Evolutionary conservation across 2,329 filamentous ascomycete genomes (phyloP), one percentile per base, ranked within the genome.

Genomic region (Aureobasidium vineae): DNA sequence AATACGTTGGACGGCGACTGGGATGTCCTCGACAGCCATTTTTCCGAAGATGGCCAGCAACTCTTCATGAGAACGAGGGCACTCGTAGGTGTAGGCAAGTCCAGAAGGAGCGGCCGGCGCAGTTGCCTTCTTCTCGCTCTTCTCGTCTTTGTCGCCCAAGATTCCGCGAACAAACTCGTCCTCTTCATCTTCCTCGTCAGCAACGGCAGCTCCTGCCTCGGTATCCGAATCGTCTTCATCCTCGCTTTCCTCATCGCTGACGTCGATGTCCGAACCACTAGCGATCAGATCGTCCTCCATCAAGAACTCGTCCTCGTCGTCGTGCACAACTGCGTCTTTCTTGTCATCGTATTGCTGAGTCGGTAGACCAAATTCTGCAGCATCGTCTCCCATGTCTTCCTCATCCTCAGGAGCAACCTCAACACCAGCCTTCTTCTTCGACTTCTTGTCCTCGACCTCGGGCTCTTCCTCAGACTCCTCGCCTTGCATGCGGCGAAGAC

Each of bases 301-400:
- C 31, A 94, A 76, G 72, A 98, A 98, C 72, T 97, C 92, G 72
- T 98, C 94, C 75, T 98, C 94, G 71, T 97, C 94, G 70, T 97
- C 92, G 40, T 96, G 88, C 6, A 88, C 90, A 21, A 92, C 72
- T 28, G 81, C 79, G 67, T 70, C 77, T 71, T 65, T 73, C 68
- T 71, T 71, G 2, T 69, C 67, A 16, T 63, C 68, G 52, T 73
- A 77, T 67, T 89, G 84, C 13, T 84, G 82, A 3, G 83, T 84
- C 8, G 85, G 86, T n/a, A 89, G 77, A 1, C 86, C 86, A 73
- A 88, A 89, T 59, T 82, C 81, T 57, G 81, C 83, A 16, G 86
- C 86, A 73, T 89, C 85, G 67, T 88, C 84, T 13, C 74, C 73
- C 11, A 78, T 72, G 2, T 77, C 77, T 38, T 71, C 68, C 10